Evolutionary conservation across 2,329 filamentous ascomycete species (phyloP), one percentile per base, ranked within the genome.

Genomic region (Phialemoniopsis sp.): DNA sequence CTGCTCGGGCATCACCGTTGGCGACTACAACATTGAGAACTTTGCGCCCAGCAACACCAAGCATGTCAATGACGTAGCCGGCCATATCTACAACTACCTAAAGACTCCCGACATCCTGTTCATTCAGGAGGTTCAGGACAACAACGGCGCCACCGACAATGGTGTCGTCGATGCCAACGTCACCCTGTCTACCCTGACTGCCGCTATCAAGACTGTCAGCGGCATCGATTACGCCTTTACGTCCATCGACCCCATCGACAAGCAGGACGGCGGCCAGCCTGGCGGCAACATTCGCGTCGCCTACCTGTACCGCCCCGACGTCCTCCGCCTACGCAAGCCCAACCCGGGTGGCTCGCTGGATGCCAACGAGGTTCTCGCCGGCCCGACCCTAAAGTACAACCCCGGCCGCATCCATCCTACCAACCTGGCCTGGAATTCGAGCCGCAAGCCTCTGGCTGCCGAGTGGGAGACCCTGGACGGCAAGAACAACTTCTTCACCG

Each of bases 281-380:
- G 83, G 84, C 13, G 82, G 82, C 29, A 87, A 88, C 64, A 87
- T 88, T 58, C 82, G 83, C 33, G 67, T 69, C 34, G 82, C 81
- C 0, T 88, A 85, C 60, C 67, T 88, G 10, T 88, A 85, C 71
- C 76, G 81, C 30, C 68, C 80, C 0, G 66, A 71, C 14, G 57
- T 76, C 4, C 54, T 88, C 33, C 67, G 70, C 35, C 73, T 87
- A n/a, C 70, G 70, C 51, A 72, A 79, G 43, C 67, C 72, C 37
- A 79, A 75, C 54, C 70, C 69, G 1, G 82, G 82, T 34, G 64
- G 63, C 31, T 60, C 70, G 32, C 67, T 65, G 2, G 70, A 79
- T 26, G 73, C 70, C 13, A 82, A 76, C 43, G 66, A 72, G 43
- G 78, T 87, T 5, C 59, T 84, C 2, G 56, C 68, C 2, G 74